These are phyloP conservation scores for Russula vinacea DNA, from an alignment of 768 basidiomycete genomes.

Conservation along the genomic window DNA sequence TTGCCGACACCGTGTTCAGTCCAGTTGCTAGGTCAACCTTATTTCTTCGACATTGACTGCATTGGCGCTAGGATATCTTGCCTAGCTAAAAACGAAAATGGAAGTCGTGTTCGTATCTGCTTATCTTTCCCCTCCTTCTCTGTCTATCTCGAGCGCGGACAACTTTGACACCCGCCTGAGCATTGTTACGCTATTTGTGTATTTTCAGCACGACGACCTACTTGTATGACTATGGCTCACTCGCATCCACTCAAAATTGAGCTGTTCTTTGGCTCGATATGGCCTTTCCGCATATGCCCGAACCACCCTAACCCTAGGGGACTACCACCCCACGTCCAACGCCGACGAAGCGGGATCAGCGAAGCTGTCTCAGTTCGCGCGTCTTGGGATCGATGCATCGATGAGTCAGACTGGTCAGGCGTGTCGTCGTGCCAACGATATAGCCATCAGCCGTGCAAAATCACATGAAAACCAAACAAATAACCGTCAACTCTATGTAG, in stretches of 20 bases:
- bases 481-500: too few species aligned
- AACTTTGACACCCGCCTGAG: not conserved
- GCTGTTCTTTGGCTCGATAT: not conserved
- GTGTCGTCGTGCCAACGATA: too few species aligned
- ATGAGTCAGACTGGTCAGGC: too few species aligned
- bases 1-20: not conserved
- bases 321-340: too few species aligned
- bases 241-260: not conserved
- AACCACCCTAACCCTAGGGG: too few species aligned
- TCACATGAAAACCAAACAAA: too few species aligned
- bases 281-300: too few species aligned
- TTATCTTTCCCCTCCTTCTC: not conserved
- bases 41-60: conserved; percentile 29
- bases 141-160: not conserved
- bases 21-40: conserved; percentile 25
- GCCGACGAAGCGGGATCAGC: too few species aligned
- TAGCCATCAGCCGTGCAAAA: too few species aligned
- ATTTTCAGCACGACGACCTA: not conserved
- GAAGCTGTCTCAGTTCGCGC: too few species aligned
- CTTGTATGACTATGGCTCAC: conserved; percentile 15
- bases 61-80: conserved; percentile 27
- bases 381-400: too few species aligned
- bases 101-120: not conserved
- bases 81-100: conserved; percentile 5
- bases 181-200: conserved; percentile 18